Percentiles rank a stretch among this genome's conserved stretches.
These are phyloP conservation scores for Acanthamoeba triangularis DNA, from an alignment of 208 protist genomes.

Conservation along the genomic window DNA sequence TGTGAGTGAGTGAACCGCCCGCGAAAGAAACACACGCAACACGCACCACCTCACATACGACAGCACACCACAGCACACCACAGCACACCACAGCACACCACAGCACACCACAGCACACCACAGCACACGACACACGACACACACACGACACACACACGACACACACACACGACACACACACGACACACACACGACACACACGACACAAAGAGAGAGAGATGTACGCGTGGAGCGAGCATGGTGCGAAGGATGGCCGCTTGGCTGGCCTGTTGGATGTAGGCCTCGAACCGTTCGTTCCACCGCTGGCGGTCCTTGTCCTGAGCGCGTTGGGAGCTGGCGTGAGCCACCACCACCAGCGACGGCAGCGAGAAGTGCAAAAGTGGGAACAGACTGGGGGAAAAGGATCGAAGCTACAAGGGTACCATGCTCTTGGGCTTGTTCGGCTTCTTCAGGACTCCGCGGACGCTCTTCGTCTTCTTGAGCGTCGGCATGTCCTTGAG, in stretches of 20 bases:
- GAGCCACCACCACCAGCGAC: too few relatives aligned
- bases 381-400: neutral
- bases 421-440: constrained; percentile 15
- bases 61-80: too few relatives aligned
- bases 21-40: neutral
- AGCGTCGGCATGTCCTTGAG: neutral
- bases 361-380: too few relatives aligned
- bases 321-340: neutral
- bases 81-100: too few relatives aligned
- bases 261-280: constrained; percentile 13
- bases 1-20: neutral
- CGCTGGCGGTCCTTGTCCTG: neutral
- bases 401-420: neutral
- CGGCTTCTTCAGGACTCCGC: neutral
- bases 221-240: constrained; percentile 18
- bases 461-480: neutral
- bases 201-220: too few relatives aligned
- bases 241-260: neutral
- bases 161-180: neutral
- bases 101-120: too few relatives aligned
- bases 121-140: too few relatives aligned
- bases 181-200: too few relatives aligned
- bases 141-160: neutral
- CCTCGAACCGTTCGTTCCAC: constrained; percentile 36
- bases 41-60: neutral